A percentile compares a stretch with the other conserved stretches of the same genome.
Evolutionary conservation across 305 asterid genomes (phyloP).

Genomic region (Fraxinus ornus): DNA sequence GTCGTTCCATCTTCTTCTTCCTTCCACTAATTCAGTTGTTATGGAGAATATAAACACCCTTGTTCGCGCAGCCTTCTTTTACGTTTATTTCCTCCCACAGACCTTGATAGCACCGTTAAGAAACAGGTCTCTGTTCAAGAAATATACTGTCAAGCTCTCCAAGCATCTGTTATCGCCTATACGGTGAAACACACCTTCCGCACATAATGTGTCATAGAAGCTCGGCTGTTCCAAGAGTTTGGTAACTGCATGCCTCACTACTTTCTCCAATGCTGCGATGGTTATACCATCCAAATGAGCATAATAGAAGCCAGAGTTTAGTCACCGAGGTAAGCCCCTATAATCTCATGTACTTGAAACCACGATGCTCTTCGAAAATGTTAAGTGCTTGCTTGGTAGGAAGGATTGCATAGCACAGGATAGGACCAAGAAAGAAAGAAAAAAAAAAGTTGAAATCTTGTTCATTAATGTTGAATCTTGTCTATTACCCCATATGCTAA

Average conservation of each 20-base stretch:
- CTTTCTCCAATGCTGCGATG: slow-evolving; percentile 69
- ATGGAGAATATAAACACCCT: slow-evolving; percentile 62
- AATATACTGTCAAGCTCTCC: slow-evolving; percentile 59
- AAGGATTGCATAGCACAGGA: not conserved
- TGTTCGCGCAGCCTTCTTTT: slow-evolving; percentile 44
- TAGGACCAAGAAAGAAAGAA: not conserved
- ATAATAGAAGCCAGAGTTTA: slow-evolving; percentile 89
- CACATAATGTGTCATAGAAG: slow-evolving; percentile 81
- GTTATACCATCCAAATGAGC: slow-evolving; percentile 71
- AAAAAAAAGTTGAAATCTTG: not conserved
- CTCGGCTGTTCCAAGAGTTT: slow-evolving; percentile 91
- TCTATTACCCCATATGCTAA: not conserved
- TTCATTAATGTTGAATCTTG: not conserved
- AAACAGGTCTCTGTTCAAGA: slow-evolving; percentile 70
- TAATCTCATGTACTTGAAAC: slow-evolving; percentile 18
- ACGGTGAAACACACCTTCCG: slow-evolving; percentile 68
- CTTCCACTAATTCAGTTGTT: slow-evolving; percentile 86
- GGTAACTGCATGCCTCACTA: slow-evolving; percentile 75
- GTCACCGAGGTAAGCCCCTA: slow-evolving; percentile 95
- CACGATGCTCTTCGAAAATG: not conserved
- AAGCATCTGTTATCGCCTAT: slow-evolving; percentile 61
- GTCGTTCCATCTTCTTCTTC: slow-evolving; percentile 61
- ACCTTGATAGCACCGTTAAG: slow-evolving; percentile 74
- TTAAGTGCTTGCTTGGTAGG: not conserved
- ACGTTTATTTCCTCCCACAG: slow-evolving; percentile 64